A percentile compares a stretch with the other conserved stretches of the same genome.
These are phyloP conservation scores for Chaetoscypha palmicola DNA, from an alignment of 2,329 filamentous ascomycete genomes.

Conservation along the genomic window DNA sequence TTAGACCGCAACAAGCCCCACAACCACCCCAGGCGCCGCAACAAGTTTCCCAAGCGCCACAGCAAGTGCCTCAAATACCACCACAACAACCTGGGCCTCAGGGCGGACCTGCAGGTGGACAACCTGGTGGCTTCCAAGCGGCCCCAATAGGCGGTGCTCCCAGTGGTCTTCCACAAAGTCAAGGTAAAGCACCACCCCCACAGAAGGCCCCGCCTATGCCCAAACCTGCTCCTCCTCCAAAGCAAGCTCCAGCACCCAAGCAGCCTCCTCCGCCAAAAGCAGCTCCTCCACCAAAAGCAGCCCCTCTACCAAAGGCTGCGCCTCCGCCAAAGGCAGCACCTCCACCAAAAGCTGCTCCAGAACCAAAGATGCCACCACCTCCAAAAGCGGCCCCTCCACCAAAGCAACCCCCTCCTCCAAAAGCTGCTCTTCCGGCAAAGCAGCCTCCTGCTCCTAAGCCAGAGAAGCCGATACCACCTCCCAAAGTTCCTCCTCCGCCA, in stretches of 20 bases:
- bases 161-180: neutral
- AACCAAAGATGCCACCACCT: neutral
- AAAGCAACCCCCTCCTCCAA: neutral
- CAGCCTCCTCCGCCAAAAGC: neutral
- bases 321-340: neutral
- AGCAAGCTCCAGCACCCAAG: neutral
- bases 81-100: neutral
- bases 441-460: neutral
- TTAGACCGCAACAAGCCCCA: neutral
- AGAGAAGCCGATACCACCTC: neutral
- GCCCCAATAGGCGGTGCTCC: neutral
- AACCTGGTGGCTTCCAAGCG: neutral
- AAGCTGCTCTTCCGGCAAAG: neutral
- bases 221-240: neutral
- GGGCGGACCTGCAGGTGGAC: neutral
- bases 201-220: neutral
- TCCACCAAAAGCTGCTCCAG: neutral
- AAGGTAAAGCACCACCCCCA: neutral
- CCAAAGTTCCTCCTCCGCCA: neutral
- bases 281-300: neutral
- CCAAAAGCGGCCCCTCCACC: neutral
- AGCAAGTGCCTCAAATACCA: too few species aligned
- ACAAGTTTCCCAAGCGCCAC: too few species aligned
- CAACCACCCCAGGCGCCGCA: too few species aligned
- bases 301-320: neutral